These are phyloP conservation scores for Globisporangium orthogonon DNA, from an alignment of 352 stramenopile species.

Conservation along the genomic window DNA sequence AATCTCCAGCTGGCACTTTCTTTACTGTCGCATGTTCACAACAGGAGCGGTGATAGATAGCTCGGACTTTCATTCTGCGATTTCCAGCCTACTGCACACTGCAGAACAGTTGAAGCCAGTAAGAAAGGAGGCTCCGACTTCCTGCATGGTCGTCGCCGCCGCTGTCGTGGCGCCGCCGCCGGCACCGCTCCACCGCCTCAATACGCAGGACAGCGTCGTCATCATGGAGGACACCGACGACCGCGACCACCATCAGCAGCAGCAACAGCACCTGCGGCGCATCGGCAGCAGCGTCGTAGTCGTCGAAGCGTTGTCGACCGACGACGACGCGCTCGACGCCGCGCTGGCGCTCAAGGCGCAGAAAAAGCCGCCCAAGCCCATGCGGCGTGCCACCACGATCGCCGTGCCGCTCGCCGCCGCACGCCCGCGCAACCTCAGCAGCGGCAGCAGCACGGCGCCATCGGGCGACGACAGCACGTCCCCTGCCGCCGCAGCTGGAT, in stretches of 20 bases:
- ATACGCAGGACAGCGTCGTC: constrained; percentile 6
- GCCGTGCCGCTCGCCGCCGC: constrained; percentile 21
- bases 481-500: constrained; percentile 1
- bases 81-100: background rate
- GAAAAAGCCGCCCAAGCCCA: constrained; percentile 11
- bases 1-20: background rate
- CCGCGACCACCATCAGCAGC: background rate
- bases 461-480: constrained; percentile 1
- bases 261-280: constrained; percentile 1
- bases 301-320: constrained; percentile 7
- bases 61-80: background rate
- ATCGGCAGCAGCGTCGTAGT: constrained; percentile 7
- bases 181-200: background rate
- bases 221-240: constrained; percentile 8
- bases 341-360: constrained; percentile 3
- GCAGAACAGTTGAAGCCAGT: background rate
- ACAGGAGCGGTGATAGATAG: background rate
- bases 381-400: constrained; percentile 51
- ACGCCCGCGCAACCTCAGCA: constrained; percentile 14
- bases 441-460: constrained; percentile 10
- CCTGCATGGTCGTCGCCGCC: background rate
- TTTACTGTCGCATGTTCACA: background rate
- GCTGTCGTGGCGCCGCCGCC: background rate
- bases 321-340: constrained; percentile 9
- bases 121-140: background rate